Conservation (phyloP, 768 basidiomycete species). For the Auricularia sp. region DNA sequence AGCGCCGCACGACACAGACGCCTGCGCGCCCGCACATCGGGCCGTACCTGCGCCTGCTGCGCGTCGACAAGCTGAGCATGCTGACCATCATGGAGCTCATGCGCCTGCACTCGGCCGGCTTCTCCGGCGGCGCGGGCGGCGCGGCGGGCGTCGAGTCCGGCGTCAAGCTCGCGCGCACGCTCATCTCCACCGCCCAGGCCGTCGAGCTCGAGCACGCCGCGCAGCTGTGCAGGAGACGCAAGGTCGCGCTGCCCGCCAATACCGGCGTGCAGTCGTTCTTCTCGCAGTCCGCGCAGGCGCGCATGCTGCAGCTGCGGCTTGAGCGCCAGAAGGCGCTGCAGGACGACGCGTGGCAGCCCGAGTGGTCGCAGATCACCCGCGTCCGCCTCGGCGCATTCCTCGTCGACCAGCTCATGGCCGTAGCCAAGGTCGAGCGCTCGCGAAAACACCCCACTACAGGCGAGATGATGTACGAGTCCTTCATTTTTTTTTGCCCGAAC, state of each 20-base stretch:
- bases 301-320: conserved; percentile 54
- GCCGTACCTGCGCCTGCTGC: conserved; percentile 69
- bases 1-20: background rate
- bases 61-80: conserved; percentile 70
- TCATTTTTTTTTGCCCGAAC: background rate
- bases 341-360: conserved; percentile 62
- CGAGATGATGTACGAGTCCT: conserved; percentile 42
- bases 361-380: conserved; percentile 73
- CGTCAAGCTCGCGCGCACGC: conserved; percentile 81
- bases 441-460: conserved; percentile 49
- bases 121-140: conserved; percentile 22
- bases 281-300: conserved; percentile 47
- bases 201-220: conserved; percentile 90
- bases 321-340: conserved; percentile 55
- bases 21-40: conserved; percentile 26
- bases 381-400: conserved; percentile 75
- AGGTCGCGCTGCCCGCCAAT: conserved; percentile 27
- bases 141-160: conserved; percentile 70
- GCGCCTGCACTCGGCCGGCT: conserved; percentile 43
- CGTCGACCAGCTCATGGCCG: conserved; percentile 74
- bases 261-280: conserved; percentile 34
- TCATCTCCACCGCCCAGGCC: conserved; percentile 70
- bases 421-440: conserved; percentile 63
- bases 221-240: conserved; percentile 40
- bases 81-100: conserved; percentile 86